Base-by-base conservation (phyloP, 2,329 filamentous ascomycete species). In the Cercospora sp. region DNA sequence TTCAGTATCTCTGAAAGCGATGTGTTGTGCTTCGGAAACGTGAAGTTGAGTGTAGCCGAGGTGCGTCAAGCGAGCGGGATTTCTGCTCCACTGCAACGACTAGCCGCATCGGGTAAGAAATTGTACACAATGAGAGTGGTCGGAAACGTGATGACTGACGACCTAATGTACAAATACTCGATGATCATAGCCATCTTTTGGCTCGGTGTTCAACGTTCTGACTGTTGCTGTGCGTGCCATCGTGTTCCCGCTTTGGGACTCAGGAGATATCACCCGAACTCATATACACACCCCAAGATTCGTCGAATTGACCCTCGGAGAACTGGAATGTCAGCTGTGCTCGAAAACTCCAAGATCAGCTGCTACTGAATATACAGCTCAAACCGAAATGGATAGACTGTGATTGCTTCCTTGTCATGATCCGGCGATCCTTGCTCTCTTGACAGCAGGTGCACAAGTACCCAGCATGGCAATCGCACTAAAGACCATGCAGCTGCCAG, bases 401-500 rank as follows among this genome's bases (percentile, higher is more conserved):
- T 30, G 28, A 30, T 8, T 8, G 6, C 28, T 30, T 8, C 28
- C 28, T 8, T 30, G 6, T 30, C 28, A 30, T 24, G 24, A 24
- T 24, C 24, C 24, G 24, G 49, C 49, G 26, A 12, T 5, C 49
- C 49, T 53, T 13, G 12, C 49, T 28, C 49, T 4, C 49, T 53
- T 53, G 2, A 53, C 2, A 12, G 2, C 12, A 53, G 49, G 49
- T 8, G 21, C 49, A 53, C 21, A 63, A 53, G 16, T 32, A 12
- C 21, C 51, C 34, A 57, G 24, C 63, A 59, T 58, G 32, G 63
- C 34, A 10, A 60, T 40, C 16, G 66, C 72, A 67, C 72, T 73
- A 0, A 72, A 1, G 9, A 68, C 43, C 71, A 73, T 71, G 40
- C 67, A 70, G 2, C 61, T 67, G n/a, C 73, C 73, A 1, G 72